phyloP scores from a whole-genome alignment of 305 asterid genomes.

The Lippia alba region DNA sequence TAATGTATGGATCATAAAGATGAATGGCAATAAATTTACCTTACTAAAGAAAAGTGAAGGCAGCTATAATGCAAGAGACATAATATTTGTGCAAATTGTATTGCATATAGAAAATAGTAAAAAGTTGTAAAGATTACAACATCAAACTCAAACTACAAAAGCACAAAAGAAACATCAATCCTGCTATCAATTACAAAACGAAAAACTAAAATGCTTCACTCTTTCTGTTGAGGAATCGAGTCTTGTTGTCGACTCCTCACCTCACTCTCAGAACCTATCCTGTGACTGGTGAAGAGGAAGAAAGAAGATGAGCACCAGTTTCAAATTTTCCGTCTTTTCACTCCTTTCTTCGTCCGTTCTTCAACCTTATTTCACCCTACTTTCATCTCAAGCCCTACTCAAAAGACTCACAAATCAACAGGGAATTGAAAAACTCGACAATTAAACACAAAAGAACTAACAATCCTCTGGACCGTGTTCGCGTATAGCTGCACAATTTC shows the following conservation, averaged over 20 bases:
- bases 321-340: conserved; percentile 70
- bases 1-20: not conserved
- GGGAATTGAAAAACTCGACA: conserved; percentile 4
- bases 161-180: conserved; percentile 36
- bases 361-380: conserved; percentile 54
- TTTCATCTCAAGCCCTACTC: conserved; percentile 43
- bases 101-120: conserved; percentile 40
- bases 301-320: conserved; percentile 98
- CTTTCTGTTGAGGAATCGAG: conserved; percentile 40
- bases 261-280: conserved; percentile 41
- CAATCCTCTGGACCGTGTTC: conserved; percentile 31
- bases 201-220: conserved; percentile 30
- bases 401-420: conserved; percentile 54
- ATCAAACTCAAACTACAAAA: conserved; percentile 43
- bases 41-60: conserved; percentile 1
- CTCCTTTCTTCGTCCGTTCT: conserved; percentile 78
- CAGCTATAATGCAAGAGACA: conserved; percentile 1
- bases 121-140: conserved; percentile 63
- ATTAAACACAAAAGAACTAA: conserved; percentile 5
- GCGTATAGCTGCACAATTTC: conserved; percentile 72
- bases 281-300: conserved; percentile 59
- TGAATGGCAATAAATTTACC: not conserved
- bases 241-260: conserved; percentile 51
- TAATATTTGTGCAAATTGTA: conserved; percentile 45
- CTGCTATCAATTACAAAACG: conserved; percentile 36